Evolutionary conservation across 2,329 filamentous ascomycete species (phyloP).

Genomic region (Decorospora gaudefroyi): DNA sequence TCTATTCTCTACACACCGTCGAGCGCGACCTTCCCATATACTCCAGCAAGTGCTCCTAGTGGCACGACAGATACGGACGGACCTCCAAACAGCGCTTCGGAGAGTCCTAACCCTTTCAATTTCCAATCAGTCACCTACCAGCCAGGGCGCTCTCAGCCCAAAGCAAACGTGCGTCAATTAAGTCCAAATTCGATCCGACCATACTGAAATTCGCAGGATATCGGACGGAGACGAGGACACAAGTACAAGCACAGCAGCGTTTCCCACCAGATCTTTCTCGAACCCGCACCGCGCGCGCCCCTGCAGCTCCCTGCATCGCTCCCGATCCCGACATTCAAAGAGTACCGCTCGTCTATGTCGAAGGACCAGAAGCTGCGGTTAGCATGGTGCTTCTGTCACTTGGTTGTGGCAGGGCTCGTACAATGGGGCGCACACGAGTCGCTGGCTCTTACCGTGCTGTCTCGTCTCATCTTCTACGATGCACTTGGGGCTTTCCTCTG

Average conservation of each 20-base stretch:
- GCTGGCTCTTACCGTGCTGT: slow-evolving; percentile 87
- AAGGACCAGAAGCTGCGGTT: slow-evolving; percentile 80
- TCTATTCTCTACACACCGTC: slow-evolving; percentile 40
- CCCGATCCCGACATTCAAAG: slow-evolving; percentile 84
- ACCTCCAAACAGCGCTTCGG: slow-evolving; percentile 38
- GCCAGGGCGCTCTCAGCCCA: slow-evolving; percentile 67
- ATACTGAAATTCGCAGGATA: slow-evolving; percentile 62
- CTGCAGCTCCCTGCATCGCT: slow-evolving; percentile 88
- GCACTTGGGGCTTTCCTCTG: slow-evolving; percentile 90
- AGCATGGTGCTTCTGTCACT: slow-evolving; percentile 88
- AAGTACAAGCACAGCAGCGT: slow-evolving; percentile 98
- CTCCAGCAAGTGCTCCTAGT: slow-evolving; percentile 36
- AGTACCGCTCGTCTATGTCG: slow-evolving; percentile 89
- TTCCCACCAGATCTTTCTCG: slow-evolving; percentile 94
- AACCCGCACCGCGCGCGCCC: slow-evolving; percentile 82
- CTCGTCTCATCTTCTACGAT: slow-evolving; percentile 93
- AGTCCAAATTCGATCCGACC: background rate
- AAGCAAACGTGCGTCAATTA: slow-evolving; percentile 57
- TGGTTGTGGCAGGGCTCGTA: slow-evolving; percentile 79
- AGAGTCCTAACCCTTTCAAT: slow-evolving; percentile 78
- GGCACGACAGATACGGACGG: slow-evolving; percentile 37
- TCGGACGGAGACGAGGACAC: slow-evolving; percentile 90
- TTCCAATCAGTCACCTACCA: slow-evolving; percentile 71
- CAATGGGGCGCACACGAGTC: slow-evolving; percentile 85
- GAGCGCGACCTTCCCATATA: slow-evolving; percentile 44